Evolutionary conservation across 148 eudicot species (phyloP), one percentile per base, ranked within the genome.

Genomic region (Arbutus unedo): DNA sequence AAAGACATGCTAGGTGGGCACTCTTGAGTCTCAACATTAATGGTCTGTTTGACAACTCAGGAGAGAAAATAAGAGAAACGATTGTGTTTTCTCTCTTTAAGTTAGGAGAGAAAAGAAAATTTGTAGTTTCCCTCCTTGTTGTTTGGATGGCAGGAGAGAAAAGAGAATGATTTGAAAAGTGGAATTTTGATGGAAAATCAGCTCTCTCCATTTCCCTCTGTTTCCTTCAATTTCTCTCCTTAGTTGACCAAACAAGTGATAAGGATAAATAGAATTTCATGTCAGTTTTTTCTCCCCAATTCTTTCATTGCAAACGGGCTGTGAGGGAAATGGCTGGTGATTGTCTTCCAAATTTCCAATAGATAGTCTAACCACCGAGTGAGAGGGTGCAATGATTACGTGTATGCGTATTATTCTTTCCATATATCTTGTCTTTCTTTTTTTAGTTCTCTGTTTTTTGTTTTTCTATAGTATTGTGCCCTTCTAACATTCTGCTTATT

Each of bases 401-500:
- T 31, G 38, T 31, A 51, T 1, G 14, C 19, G 67, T 9, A 64
- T 64, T 66, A 4, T 66, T 31, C 44, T 25, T 31, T 66, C 31
- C 71, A 66, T 4, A 11, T 11, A 25, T 31, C 4, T 11, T 31
- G 4, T 4, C 13, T 25, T 25, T 64, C 19, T 23, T 10, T 31
- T 11, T 9, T 43, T 6, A 70, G 47, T 19, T 51, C 8, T 15
- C 21, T n/a, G 10, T 62, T 4, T 57, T 71, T 59, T 60, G 19
- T 79, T 48, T 23, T 48, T 25, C 8, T 47, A 2, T 15, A n/a
- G 47, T 19, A 18, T 48, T 8, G 15, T 83, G 56, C 76, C 57
- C 47, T 54, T 49, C 45, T 72, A 21, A 60, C 75, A 10, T 54
- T 50, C 44, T 75, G 56, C 56, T 78, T 79, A 7, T 38, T 84